Base-by-base conservation (phyloP, 1,284 basidiomycete genomes). In the Ceratobasidium sp. region DNA sequence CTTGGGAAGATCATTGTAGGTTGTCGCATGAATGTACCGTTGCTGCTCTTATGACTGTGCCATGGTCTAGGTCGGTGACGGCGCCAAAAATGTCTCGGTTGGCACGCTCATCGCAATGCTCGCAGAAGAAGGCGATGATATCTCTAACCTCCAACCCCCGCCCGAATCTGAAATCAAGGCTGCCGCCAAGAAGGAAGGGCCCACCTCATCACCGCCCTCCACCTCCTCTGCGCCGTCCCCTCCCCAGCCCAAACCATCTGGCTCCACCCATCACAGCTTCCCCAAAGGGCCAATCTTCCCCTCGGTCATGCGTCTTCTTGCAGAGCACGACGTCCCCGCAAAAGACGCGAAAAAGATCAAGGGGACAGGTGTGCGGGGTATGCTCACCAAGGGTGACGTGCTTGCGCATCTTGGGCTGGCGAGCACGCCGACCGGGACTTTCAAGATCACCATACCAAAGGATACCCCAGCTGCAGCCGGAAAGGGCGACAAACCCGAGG, bases 91-190 rank as follows among this genome's bases (percentile, higher is more conserved):
- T 77, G 86, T 99, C 70, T 85, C 89, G 2, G 93, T 99, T 48
- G 95, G 95, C 69, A 91, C 90, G 80, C 80, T 90, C 33, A 97
- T 98, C 77, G 96, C 95, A 18, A 85, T 99, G 67, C 85, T 96
- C 14, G 96, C 92, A n/a, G 96, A 98, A 81, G 94, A 98, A 80
- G 96, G 96, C 2, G 96, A 98, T 80, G 92, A 98, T 79, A 89
- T 98, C 72, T 89, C 92, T 72, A 91, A 92, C 77, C 86, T 95
- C 46, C 86, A 95, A 77, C 82, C 86, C 9, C 92, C 93, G 1
- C 78, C 78, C 42, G 75, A 77, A 30, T 75, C 71, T 40, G 74
- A 66, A 36, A 25, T 48, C 23, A 49, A 40, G 21, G 46, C 53
- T 48, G 46, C 73, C 9, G 49, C 54, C 66, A 70, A 59, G 66